Conservation (phyloP, 495 filamentous ascomycete species). For the Articulospora tetracladia region DNA sequence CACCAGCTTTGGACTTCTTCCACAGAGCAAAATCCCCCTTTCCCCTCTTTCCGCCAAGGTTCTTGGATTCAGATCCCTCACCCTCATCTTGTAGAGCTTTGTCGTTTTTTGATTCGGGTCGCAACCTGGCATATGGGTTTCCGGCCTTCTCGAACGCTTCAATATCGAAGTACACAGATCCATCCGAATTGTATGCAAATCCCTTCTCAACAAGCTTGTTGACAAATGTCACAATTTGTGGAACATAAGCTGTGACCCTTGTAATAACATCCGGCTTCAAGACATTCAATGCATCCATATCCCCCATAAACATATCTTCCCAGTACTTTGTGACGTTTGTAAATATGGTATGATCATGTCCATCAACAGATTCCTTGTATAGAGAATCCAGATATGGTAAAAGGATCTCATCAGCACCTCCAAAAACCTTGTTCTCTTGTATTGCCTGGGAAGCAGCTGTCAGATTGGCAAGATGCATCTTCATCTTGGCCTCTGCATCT, state of each 20-base stretch:
- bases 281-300: conserved; percentile 85
- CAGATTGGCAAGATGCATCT: conserved; percentile 87
- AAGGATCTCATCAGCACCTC: conserved; percentile 61
- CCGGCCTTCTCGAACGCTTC: conserved; percentile 78
- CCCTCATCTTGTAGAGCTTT: conserved; percentile 81
- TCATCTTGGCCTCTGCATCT: conserved; percentile 79
- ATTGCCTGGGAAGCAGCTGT: conserved; percentile 57
- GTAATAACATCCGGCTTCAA: conserved; percentile 77
- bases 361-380: conserved; percentile 70
- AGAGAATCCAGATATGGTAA: conserved; percentile 80
- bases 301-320: conserved; percentile 77
- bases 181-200: conserved; percentile 82
- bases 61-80: conserved; percentile 77
- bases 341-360: conserved; percentile 65
- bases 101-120: conserved; percentile 84
- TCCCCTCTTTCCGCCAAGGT: conserved; percentile 61
- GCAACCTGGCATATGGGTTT: conserved; percentile 78
- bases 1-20: conserved; percentile 90
- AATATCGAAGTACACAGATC: conserved; percentile 95
- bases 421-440: conserved; percentile 36
- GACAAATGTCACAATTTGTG: conserved; percentile 65
- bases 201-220: conserved; percentile 76
- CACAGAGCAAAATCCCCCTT: conserved; percentile 87
- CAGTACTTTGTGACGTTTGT: conserved; percentile 76
- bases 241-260: conserved; percentile 84